Base-by-base conservation (phyloP, 2,329 filamentous ascomycete genomes). In the Fusarium compactum region DNA sequence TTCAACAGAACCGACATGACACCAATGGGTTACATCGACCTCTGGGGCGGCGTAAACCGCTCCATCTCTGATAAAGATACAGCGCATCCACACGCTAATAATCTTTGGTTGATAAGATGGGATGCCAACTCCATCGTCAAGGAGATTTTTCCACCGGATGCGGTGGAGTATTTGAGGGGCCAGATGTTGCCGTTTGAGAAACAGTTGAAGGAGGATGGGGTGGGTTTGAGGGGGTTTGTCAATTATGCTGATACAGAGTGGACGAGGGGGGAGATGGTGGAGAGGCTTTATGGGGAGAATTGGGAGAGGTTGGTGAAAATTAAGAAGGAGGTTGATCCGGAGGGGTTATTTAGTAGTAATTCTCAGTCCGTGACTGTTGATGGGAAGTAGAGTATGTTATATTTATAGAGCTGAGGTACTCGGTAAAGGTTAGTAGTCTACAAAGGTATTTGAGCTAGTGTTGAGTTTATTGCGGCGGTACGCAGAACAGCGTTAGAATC, bases 181-280 rank as follows among this genome's bases (percentile, higher is more conserved):
- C 30, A 71, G 9, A 67, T 68, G 15, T 27, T 62, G 45, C 71
- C 71, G 4, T 73, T 73, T 14, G 71, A 72, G 50, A 15, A 62
- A 4, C n/a, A 65, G 11, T 34, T 69, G 29, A 24, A 20, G 2
- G 58, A 69, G 12, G 32, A 30, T 9, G 69, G 71, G 1, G 62
- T 65, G 22, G 5, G 45, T 2, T 55, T 73, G 16, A 65, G 70
- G 2, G 67, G 71, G 0, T 73, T 71, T 12, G 64, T 72, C n/a
- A 72, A 72, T 60, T 72, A 73, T 46, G 69, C 69, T n/a, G 69
- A 73, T 30, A 65, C 67, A 1, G 69, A 71, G 32, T 44, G 72
- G 8, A 63, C 18, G 8, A 61, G 65, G 25, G 20, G 51, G 11
- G 64, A 73, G 14, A 62, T 66, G 65, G 69, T 56, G 24, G 67